phyloP scores from a whole-genome alignment of 179 eudicot species.

The Dionaea muscipula region DNA sequence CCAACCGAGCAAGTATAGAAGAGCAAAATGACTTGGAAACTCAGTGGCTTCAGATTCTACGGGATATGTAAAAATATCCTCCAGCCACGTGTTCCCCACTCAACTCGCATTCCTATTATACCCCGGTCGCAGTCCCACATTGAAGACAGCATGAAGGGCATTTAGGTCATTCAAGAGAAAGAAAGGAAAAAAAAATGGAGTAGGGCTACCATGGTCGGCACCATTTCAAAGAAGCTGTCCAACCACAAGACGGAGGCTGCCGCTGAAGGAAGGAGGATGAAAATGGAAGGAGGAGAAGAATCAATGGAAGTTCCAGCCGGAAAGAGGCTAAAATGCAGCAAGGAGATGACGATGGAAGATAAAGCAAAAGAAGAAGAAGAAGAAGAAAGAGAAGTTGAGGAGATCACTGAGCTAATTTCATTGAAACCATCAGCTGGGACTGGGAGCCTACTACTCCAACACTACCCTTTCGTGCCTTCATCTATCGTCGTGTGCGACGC shows the following conservation, averaged over 20 bases:
- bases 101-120: too few relatives aligned
- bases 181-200: too few relatives aligned
- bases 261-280: slow-evolving; percentile 12
- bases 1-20: too few relatives aligned
- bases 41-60: too few relatives aligned
- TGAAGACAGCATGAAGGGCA: too few relatives aligned
- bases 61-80: too few relatives aligned
- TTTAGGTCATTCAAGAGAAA: too few relatives aligned
- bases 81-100: too few relatives aligned
- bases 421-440: slow-evolving; percentile 10
- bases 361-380: slow-evolving; percentile 15
- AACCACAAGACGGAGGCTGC: slow-evolving; percentile 9
- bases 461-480: slow-evolving; percentile 37
- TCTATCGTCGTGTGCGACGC: slow-evolving; percentile 78
- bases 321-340: slow-evolving; percentile 42
- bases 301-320: slow-evolving; percentile 15
- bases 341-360: slow-evolving; percentile 4
- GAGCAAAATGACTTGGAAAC: too few relatives aligned
- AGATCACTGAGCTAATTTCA: slow-evolving; percentile 11
- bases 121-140: too few relatives aligned
- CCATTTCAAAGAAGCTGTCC: too few relatives aligned
- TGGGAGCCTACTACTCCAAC: slow-evolving; percentile 17
- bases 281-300: slow-evolving; percentile 14
- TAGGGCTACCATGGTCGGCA: too few relatives aligned
- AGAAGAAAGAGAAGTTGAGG: slow-evolving; percentile 8